Evolutionary conservation across 2,329 filamentous ascomycete genomes (phyloP).

Genomic region (Lasiodiplodia sp.): DNA sequence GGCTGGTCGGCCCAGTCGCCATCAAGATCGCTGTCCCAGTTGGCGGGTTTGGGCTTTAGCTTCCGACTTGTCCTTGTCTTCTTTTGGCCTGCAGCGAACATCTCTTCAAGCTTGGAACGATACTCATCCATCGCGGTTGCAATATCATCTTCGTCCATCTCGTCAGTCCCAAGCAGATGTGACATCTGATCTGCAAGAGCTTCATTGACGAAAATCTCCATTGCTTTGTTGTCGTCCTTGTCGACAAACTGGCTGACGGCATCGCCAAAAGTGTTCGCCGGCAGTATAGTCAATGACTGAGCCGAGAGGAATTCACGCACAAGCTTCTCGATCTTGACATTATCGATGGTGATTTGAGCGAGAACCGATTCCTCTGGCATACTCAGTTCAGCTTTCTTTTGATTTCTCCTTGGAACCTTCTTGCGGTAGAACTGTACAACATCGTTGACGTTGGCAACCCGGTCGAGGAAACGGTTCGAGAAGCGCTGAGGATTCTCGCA

Average conservation of each 20-base stretch:
- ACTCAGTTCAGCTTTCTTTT: conserved; percentile 60
- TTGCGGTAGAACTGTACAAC: conserved; percentile 93
- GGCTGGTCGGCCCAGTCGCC: conserved; percentile 85
- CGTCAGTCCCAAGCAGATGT: conserved; percentile 44
- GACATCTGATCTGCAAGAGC: conserved; percentile 53
- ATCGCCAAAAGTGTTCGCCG: conserved; percentile 90
- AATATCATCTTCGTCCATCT: conserved; percentile 72
- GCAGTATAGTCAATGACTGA: conserved; percentile 90
- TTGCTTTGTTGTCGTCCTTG: conserved; percentile 93
- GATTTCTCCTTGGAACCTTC: conserved; percentile 66
- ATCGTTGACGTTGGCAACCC: conserved; percentile 92
- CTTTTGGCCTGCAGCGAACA: conserved; percentile 72
- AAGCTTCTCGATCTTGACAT: conserved; percentile 85
- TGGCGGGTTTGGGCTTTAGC: conserved; percentile 77
- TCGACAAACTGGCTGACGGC: conserved; percentile 92
- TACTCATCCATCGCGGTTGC: conserved; percentile 77
- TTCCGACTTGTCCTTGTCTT: conserved; percentile 59
- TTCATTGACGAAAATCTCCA: conserved; percentile 62
- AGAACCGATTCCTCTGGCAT: conserved; percentile 71
- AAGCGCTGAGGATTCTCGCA: conserved; percentile 96
- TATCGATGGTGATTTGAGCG: conserved; percentile 70
- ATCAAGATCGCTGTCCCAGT: conserved; percentile 90
- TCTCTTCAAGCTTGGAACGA: conserved; percentile 72
- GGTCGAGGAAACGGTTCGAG: conserved; percentile 88
- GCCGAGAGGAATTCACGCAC: conserved; percentile 87